A percentile compares a stretch with the other conserved stretches of the same genome.
Conservation (phyloP, 257 asterid genomes). For the Solanum corneliomulleri region DNA sequence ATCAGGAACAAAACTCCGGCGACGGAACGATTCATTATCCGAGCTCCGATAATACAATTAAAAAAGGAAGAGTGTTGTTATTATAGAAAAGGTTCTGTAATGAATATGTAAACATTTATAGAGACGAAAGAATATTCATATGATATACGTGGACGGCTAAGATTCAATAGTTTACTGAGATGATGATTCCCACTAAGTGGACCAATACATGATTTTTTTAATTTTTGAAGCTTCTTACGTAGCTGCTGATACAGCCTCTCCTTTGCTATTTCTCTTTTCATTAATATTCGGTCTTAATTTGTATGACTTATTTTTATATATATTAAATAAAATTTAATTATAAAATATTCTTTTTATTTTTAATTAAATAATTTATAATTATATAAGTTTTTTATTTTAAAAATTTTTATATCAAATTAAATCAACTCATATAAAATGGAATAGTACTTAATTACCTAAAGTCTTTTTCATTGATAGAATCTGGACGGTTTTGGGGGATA, state of each 20-base stretch:
- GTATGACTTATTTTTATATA: too few species aligned
- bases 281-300: too few species aligned
- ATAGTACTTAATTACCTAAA: neutral
- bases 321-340: too few species aligned
- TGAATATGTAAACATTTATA: neutral
- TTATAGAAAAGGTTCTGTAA: neutral
- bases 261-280: neutral
- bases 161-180: neutral
- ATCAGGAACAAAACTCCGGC: constrained; percentile 28
- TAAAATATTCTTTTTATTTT: too few species aligned
- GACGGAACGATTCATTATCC: constrained; percentile 19
- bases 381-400: too few species aligned
- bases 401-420: too few species aligned
- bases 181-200: neutral
- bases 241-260: neutral
- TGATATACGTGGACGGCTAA: neutral
- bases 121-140: neutral
- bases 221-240: neutral
- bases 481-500: neutral
- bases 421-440: too few species aligned
- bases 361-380: too few species aligned
- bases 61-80: neutral
- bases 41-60: neutral
- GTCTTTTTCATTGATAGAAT: neutral
- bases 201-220: neutral